Conservation (phyloP, 2,329 filamentous ascomycete genomes). For the Dactylellina cionopaga region DNA sequence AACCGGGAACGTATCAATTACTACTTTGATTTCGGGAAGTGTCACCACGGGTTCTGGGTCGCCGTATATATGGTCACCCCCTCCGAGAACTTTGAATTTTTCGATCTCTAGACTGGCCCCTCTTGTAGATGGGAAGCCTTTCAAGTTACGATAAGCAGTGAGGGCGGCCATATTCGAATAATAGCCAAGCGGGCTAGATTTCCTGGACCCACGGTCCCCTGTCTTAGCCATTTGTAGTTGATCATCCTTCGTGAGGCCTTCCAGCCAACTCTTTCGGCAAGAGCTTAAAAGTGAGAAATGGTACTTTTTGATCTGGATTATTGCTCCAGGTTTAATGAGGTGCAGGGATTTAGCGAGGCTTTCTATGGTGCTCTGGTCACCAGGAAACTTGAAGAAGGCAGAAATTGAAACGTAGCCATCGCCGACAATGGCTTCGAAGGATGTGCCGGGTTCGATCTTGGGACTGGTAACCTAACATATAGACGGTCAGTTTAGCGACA, state of each 20-base stretch:
- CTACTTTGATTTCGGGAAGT: not conserved
- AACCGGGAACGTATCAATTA: slow-evolving; percentile 9
- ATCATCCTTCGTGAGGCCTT: slow-evolving; percentile 26
- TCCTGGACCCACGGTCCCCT: not conserved
- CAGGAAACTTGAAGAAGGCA: slow-evolving; percentile 19
- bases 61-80: not conserved
- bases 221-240: slow-evolving; percentile 3
- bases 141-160: not conserved
- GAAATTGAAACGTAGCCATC: slow-evolving; percentile 31
- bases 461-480: slow-evolving; percentile 19
- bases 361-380: not conserved
- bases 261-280: slow-evolving; percentile 18
- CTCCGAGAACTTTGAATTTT: slow-evolving; percentile 3
- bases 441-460: slow-evolving; percentile 8
- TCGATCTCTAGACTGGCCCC: slow-evolving; percentile 23
- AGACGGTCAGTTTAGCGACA: not conserved
- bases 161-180: slow-evolving; percentile 11
- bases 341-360: not conserved
- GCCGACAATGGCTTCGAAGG: slow-evolving; percentile 22
- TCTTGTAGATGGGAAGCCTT: not conserved
- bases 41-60: not conserved
- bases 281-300: slow-evolving; percentile 22
- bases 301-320: slow-evolving; percentile 23
- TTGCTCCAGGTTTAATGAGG: slow-evolving; percentile 1
- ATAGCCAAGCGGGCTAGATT: not conserved